Base-by-base conservation (phyloP, 2,329 filamentous ascomycete species). In the Leptodontidium sp. region DNA sequence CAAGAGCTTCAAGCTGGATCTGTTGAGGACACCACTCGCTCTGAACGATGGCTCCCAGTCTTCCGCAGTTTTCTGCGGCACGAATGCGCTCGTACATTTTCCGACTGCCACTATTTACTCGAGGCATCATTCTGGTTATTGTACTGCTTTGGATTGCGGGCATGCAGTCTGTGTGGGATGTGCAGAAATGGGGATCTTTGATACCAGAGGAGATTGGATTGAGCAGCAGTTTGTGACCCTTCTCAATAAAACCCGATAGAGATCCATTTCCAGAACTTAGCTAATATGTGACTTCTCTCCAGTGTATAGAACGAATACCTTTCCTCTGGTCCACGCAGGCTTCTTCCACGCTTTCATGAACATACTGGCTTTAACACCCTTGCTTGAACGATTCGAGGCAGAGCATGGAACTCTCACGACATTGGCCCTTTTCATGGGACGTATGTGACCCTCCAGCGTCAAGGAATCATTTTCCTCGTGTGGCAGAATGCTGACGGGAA, bases 231-330 rank as follows among this genome's bases (percentile, higher is more conserved):
- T 84, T 73, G 90, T 86, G 38, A 29, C 55, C 62, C 65, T 40
- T 69, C 61, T 61, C 29, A 26, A 38, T 6, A 24, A 12, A 29
- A 24, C n/a, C 14, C 4, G 26, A 4, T 17, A 57, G 2, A 2
- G 4, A 6, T 59, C 21, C 14, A 21, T 47, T 17, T 52, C 14
- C n/a, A 53, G 35, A 58, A 38, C 21, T 32, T 47, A 21, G 59
- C 68, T 69, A 64, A 67, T 61, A 40, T 49, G 45, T 45, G 29
- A 59, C 21, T 29, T 52, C 55, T 64, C 64, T 74, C 15, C 38
- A 97, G 94, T 97, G 83, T 95, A 98, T 81, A 90, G 96, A 70
- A 86, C 97, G 45, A 98, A 97, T 78, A 97, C 95, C 0, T 99
- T 93, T 78, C 93, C 94, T 0, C 84, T 99, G 67, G 89, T 98